A percentile compares a stretch with the other conserved stretches of the same genome.
Evolutionary conservation across 2,329 filamentous ascomycete species (phyloP).

Genomic region (Colletotrichum sp.): DNA sequence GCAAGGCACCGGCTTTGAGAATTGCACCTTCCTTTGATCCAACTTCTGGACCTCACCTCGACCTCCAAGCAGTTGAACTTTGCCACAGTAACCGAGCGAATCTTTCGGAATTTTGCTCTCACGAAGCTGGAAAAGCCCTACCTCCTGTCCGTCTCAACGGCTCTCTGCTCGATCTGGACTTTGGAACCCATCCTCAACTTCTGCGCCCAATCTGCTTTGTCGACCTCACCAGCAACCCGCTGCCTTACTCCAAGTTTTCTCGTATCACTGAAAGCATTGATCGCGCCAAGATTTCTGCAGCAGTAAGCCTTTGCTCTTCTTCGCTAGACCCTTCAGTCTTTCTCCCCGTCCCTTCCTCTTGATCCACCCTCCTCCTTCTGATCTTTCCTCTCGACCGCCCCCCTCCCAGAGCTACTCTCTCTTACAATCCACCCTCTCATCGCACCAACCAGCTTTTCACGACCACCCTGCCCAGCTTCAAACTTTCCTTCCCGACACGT

Average conservation of each 20-base stretch:
- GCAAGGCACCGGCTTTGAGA: not conserved
- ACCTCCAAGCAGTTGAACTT: not conserved
- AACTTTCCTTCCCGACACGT: not conserved
- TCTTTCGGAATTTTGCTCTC: too few relatives aligned
- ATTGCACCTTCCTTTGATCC: not conserved
- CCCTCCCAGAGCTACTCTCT: not conserved
- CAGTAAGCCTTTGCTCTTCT: not conserved
- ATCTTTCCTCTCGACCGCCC: not conserved
- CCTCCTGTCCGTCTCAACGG: too few relatives aligned
- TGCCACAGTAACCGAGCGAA: not conserved
- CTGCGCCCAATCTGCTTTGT: too few relatives aligned
- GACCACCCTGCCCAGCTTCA: not conserved
- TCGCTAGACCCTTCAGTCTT: not conserved
- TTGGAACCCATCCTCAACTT: too few relatives aligned
- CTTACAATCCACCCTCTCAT: not conserved
- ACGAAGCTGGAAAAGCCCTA: not conserved
- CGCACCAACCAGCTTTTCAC: not conserved
- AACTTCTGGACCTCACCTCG: too few relatives aligned
- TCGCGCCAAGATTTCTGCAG: not conserved
- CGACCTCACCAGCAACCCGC: too few relatives aligned
- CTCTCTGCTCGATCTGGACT: too few relatives aligned
- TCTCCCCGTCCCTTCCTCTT: not conserved
- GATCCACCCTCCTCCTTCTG: not conserved
- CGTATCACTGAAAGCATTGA: too few relatives aligned
- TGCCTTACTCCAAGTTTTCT: too few relatives aligned